Percentiles rank a stretch among this genome's conserved stretches.
Evolutionary conservation across 345 rosid genomes (phyloP).

Genomic region (Eutrema heterophyllum): DNA sequence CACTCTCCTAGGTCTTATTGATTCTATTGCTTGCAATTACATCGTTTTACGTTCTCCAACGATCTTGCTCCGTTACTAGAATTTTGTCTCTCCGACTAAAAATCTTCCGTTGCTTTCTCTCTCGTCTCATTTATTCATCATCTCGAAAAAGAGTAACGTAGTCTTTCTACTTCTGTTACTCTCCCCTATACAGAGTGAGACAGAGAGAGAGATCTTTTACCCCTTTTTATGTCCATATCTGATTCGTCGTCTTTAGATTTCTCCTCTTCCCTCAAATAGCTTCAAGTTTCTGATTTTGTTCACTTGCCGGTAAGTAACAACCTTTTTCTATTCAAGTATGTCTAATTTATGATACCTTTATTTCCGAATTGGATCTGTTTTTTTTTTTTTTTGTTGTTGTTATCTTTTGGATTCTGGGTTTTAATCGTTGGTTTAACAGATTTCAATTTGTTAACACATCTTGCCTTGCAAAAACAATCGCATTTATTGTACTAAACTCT

Average conservation of each 20-base stretch:
- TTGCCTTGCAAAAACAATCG: neutral
- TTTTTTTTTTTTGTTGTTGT: neutral
- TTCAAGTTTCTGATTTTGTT: neutral
- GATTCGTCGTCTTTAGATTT: conserved; percentile 13
- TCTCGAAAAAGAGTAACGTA: neutral
- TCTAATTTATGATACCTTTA: neutral
- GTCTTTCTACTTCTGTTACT: conserved; percentile 14
- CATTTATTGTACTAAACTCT: neutral
- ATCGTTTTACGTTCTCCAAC: neutral
- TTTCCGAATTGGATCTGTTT: conserved; percentile 2
- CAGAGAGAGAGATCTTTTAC: neutral
- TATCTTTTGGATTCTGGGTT: neutral
- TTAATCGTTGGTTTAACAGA: neutral
- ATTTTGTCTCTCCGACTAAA: neutral
- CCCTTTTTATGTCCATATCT: conserved; percentile 11
- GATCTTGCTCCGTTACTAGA: conserved; percentile 6
- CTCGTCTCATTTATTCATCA: neutral
- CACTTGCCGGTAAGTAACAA: conserved; percentile 3
- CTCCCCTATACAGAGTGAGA: neutral
- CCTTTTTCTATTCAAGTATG: neutral
- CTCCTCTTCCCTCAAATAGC: conserved; percentile 5
- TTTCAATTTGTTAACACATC: neutral
- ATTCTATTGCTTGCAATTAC: neutral
- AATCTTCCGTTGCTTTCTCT: neutral
- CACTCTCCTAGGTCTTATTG: conserved; percentile 17